These are phyloP conservation scores for Nicotiana knightiana DNA, from an alignment of 257 asterid species.

Conservation along the genomic window DNA sequence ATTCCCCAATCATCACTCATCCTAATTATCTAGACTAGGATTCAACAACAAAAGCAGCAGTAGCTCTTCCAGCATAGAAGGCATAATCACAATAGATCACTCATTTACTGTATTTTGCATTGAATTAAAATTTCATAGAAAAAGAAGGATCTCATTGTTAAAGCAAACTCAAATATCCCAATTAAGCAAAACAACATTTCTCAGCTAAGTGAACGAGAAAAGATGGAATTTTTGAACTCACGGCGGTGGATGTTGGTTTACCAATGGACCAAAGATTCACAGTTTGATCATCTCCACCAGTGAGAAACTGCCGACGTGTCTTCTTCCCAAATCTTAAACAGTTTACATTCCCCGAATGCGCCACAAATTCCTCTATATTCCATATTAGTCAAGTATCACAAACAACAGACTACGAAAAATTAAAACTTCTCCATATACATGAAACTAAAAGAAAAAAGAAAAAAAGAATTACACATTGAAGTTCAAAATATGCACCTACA, in stretches of 20 bases:
- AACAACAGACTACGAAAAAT: not conserved
- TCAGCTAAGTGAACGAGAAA: not conserved
- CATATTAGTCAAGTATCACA: conserved; percentile 54
- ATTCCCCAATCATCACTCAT: not conserved
- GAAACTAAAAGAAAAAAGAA: not conserved
- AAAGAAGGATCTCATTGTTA: not conserved
- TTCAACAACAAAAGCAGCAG: not conserved
- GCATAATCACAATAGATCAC: not conserved
- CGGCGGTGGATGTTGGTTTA: conserved; percentile 72
- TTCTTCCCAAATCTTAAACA: conserved; percentile 94
- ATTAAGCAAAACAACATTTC: not conserved
- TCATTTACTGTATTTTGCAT: not conserved
- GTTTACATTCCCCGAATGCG: conserved; percentile 94
- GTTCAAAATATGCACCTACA: not conserved
- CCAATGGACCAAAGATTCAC: conserved; percentile 97
- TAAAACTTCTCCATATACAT: not conserved
- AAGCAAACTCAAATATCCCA: not conserved
- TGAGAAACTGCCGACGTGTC: conserved; percentile 67
- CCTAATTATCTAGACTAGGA: not conserved
- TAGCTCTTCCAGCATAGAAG: not conserved
- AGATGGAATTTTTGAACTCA: conserved; percentile 30
- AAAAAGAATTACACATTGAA: not conserved
- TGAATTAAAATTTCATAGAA: not conserved
- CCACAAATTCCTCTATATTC: conserved; percentile 89
- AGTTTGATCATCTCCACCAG: conserved; percentile 98